Base-by-base conservation (phyloP, 2,329 filamentous ascomycete species). In the Remersonia thermophila region DNA sequence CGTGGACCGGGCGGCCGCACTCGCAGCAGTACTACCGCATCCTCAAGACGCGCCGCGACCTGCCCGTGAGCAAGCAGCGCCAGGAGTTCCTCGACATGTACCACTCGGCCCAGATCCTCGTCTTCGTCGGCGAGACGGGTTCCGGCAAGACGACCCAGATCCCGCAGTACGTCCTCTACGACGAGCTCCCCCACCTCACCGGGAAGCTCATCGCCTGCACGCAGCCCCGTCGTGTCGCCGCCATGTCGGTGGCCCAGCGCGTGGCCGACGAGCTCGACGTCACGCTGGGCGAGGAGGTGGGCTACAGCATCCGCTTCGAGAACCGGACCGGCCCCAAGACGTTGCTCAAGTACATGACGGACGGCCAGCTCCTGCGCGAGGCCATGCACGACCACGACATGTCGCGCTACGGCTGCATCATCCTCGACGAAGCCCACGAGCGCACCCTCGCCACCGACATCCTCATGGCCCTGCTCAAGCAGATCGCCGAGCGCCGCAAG, bases 101-200 rank as follows among this genome's bases (percentile, higher is more conserved):
- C 63, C 93, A 98, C 52, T 77, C 81, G 51, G 84, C 80, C 16
- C 91, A 98, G 62, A 95, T 98, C 49, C 77, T 98, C 42, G 91
- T 98, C 52, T 95, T 98, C 54, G 91, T 98, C 46, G 91, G 91
- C 66, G 91, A 98, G 69, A 98, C 91, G 7, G 91, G 93, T 75
- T 98, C 91, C 47, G 91, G 91, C 65, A 98, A 98, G 67, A 98
- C 91, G 4, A 98, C 91, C 0, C 91, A 98, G 67, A 96, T 98
- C 43, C 91, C 91, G 2, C 91, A 98, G 59, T 98, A 95, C 58
- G 89, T 98, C 47, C 76, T 98, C 28, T 96, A 82, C 68, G 91
- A 98, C 62, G 91, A 98, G 60, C 72, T 95, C 23, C 89, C 91
- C 17, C 84, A 96, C 52, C 66, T 77, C 44, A 77, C 79, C 49